phyloP scores from a whole-genome alignment of 306 rosid species.

The Biancaea sappan region DNA sequence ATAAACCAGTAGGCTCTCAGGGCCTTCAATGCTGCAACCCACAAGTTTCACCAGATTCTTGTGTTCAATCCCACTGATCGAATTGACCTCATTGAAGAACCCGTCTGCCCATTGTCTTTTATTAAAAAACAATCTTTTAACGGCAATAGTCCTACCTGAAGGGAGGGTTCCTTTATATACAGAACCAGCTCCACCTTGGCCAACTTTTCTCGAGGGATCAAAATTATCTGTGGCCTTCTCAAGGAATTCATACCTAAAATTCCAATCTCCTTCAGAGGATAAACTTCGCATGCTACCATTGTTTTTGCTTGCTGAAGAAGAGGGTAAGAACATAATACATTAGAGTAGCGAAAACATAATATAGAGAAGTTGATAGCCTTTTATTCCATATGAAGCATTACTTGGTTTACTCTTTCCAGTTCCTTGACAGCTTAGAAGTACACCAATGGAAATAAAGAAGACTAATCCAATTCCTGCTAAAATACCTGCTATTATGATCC shows the following conservation, averaged over 20 bases:
- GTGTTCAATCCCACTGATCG: constrained; percentile 55
- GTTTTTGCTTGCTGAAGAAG: constrained; percentile 27
- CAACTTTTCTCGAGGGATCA: constrained; percentile 47
- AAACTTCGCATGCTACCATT: constrained; percentile 1
- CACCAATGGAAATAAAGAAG: constrained; percentile 38
- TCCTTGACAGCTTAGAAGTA: constrained; percentile 36
- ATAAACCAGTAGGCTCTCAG: constrained; percentile 72
- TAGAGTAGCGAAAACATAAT: constrained; percentile 16
- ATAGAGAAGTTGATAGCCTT: neutral
- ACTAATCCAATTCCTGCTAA: constrained; percentile 23
- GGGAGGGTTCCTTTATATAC: constrained; percentile 63
- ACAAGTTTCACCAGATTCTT: constrained; percentile 65
- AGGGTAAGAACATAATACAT: neutral
- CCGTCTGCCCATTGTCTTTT: constrained; percentile 62
- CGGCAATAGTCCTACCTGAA: constrained; percentile 56
- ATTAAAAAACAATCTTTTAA: constrained; percentile 61
- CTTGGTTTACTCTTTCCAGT: constrained; percentile 13
- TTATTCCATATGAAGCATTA: constrained; percentile 29
- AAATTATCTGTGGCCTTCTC: constrained; percentile 55
- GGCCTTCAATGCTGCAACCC: constrained; percentile 80
- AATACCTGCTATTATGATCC: constrained; percentile 35
- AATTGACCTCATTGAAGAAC: constrained; percentile 65
- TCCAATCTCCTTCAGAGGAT: constrained; percentile 28
- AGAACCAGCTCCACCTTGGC: constrained; percentile 61
- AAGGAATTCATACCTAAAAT: constrained; percentile 58